Evolutionary conservation across 768 basidiomycete species (phyloP), one percentile per base, ranked within the genome.

Genomic region (Chalciporus sphaerocephalus): DNA sequence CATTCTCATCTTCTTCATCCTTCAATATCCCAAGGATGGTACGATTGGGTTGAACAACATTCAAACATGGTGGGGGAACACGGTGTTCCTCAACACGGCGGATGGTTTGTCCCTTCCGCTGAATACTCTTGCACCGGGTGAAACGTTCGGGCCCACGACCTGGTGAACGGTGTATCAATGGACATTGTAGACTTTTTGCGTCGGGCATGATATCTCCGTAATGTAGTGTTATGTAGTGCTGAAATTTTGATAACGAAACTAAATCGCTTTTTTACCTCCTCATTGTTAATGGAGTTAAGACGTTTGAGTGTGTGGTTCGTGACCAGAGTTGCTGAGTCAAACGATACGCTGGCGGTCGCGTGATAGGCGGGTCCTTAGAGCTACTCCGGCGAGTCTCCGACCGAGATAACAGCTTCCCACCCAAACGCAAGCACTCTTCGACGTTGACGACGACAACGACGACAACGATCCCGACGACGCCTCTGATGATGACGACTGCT

Each of bases 51-150:
- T 57, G 10, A 65, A 69, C 25, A 81, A 48, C 6, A 59, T 88
- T 34, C 76, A 77, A 48, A 41, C 50, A 3, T 88, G 86, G 87
- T 87, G 85, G 85, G 87, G 86, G 10, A 87, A 87, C 50, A 75
- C 67, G 49, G 59, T 66, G 7, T 62, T 37, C 52, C 4, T 37
- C 23, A 59, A 60, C 3, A 70, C 68, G 5, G 66, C 52, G 11
- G 69, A 69, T 41, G 52, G 34, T 1, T 15, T 17, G 23, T n/a
- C n/a, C n/a, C n/a, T n/a, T n/a, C n/a, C n/a, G n/a, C n/a, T n/a
- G n/a, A n/a, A n/a, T n/a, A n/a, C n/a, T 3, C 15, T 32, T 39
- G 25, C 38, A 5, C 15, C 15, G 32, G 12, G 13, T 6, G 28
- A 6, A 8, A n/a, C 17, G 4, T 20, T 36, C 20, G 18, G 54